Evolutionary conservation across 176 grass and related monocot species (phyloP).

Genomic region (Tillandsia leiboldiana): DNA sequence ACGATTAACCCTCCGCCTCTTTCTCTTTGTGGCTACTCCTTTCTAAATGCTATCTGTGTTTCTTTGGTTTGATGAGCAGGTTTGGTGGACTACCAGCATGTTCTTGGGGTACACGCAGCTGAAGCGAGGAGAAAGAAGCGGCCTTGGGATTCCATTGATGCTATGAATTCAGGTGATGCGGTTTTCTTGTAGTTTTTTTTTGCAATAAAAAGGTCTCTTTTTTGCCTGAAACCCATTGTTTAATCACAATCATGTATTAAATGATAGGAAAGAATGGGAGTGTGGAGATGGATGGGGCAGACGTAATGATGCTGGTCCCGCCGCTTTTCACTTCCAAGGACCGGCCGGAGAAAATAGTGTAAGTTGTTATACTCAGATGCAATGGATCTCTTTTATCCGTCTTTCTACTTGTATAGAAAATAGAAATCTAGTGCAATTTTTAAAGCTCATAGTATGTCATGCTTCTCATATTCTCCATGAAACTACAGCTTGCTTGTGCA

Average conservation of each 20-base stretch:
- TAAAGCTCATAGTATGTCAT: too few species aligned
- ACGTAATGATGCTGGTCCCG: slow-evolving; percentile 86
- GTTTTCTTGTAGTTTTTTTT: not conserved
- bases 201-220: not conserved
- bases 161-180: slow-evolving; percentile 19
- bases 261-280: slow-evolving; percentile 27
- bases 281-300: slow-evolving; percentile 45
- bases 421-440: too few species aligned
- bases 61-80: slow-evolving; percentile 28
- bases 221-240: not conserved
- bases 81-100: slow-evolving; percentile 85
- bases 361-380: slow-evolving; percentile 28
- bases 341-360: slow-evolving; percentile 71
- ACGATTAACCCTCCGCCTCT: slow-evolving; percentile 8
- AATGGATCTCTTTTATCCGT: too few species aligned
- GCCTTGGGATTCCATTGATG: slow-evolving; percentile 15
- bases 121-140: slow-evolving; percentile 52
- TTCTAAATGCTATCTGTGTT: slow-evolving; percentile 1
- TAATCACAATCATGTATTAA: slow-evolving; percentile 8
- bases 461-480: too few species aligned
- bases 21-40: too few species aligned
- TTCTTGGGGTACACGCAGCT: slow-evolving; percentile 63
- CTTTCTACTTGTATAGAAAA: too few species aligned
- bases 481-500: too few species aligned
- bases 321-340: slow-evolving; percentile 80